These are phyloP conservation scores for Paracamarosporium sp. DNA, from an alignment of 2,329 filamentous ascomycete genomes.

Conservation along the genomic window DNA sequence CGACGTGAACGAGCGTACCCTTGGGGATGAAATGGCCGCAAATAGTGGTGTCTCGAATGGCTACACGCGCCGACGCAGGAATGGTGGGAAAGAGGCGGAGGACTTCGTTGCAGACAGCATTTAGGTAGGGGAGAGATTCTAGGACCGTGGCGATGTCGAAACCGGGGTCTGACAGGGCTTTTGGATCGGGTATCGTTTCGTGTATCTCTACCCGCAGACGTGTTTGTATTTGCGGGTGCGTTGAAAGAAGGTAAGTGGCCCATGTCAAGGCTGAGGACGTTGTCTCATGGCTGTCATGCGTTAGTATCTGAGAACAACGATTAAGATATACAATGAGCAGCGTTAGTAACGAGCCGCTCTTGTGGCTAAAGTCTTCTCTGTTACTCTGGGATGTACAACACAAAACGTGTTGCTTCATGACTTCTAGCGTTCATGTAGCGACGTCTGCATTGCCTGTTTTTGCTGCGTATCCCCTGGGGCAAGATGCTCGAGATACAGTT, in stretches of 20 bases:
- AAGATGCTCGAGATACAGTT: too few relatives aligned
- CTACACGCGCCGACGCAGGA: constrained; percentile 40
- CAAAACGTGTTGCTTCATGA: too few relatives aligned
- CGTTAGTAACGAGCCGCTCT: too few relatives aligned
- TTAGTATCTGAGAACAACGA: too few relatives aligned
- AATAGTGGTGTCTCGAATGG: constrained; percentile 41
- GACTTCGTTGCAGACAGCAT: constrained; percentile 54
- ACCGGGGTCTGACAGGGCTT: constrained; percentile 18
- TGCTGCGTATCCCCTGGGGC: too few relatives aligned
- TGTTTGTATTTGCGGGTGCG: constrained; percentile 68
- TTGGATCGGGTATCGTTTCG: constrained; percentile 60
- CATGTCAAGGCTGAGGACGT: constrained; percentile 79
- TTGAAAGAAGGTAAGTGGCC: constrained; percentile 73
- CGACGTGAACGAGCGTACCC: constrained; percentile 47
- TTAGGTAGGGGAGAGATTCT: constrained; percentile 54
- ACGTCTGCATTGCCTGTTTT: too few relatives aligned
- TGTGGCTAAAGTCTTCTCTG: too few relatives aligned
- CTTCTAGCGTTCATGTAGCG: too few relatives aligned
- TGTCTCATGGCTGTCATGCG: constrained; percentile 68
- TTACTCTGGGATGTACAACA: too few relatives aligned
- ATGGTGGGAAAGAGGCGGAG: constrained; percentile 48
- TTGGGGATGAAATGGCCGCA: constrained; percentile 46
- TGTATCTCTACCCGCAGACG: constrained; percentile 74
- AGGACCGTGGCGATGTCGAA: constrained; percentile 45
- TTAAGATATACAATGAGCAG: too few relatives aligned